Percentiles rank a stretch among this genome's conserved stretches.
Conservation (phyloP, 2,329 filamentous ascomycete genomes). For the Nemania diffusa region DNA sequence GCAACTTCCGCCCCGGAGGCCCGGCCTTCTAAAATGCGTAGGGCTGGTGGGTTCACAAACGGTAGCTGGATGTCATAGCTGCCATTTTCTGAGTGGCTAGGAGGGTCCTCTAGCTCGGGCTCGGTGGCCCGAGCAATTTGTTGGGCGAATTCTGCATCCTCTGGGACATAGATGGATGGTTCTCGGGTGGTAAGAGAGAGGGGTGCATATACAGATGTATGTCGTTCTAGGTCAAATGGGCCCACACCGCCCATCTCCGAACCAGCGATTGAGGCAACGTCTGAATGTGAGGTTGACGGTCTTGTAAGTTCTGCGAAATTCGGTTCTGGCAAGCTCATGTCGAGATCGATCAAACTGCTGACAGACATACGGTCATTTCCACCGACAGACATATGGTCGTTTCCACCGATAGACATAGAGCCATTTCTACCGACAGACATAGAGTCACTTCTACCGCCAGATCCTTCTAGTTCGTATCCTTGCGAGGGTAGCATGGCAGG, state of each 20-base stretch:
- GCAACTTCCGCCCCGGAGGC: slow-evolving; percentile 63
- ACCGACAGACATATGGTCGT: slow-evolving; percentile 55
- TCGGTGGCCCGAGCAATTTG: slow-evolving; percentile 38
- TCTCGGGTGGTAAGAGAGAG: slow-evolving; percentile 57
- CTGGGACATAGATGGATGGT: slow-evolving; percentile 70
- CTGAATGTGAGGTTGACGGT: slow-evolving; percentile 70
- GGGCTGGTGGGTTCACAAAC: slow-evolving; percentile 59
- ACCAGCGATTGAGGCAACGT: slow-evolving; percentile 65
- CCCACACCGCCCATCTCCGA: slow-evolving; percentile 66
- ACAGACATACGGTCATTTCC: slow-evolving; percentile 55
- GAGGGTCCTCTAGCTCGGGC: slow-evolving; percentile 26
- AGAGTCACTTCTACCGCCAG: slow-evolving; percentile 52
- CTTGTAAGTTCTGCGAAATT: slow-evolving; percentile 58
- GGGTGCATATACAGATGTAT: slow-evolving; percentile 64
- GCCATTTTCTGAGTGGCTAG: slow-evolving; percentile 16
- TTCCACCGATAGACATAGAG: too few relatives aligned
- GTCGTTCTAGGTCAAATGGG: slow-evolving; percentile 72
- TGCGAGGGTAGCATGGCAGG: slow-evolving; percentile 56
- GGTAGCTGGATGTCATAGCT: slow-evolving; percentile 45
- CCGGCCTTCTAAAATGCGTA: slow-evolving; percentile 65
- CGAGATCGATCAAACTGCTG: slow-evolving; percentile 63
- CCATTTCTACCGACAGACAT: slow-evolving; percentile 58
- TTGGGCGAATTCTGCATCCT: slow-evolving; percentile 63
- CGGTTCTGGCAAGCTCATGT: slow-evolving; percentile 64
- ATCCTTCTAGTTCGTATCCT: slow-evolving; percentile 55